These are phyloP conservation scores for Clarireedia homoeocarpa DNA, from an alignment of 2,329 filamentous ascomycete species.

Conservation along the genomic window DNA sequence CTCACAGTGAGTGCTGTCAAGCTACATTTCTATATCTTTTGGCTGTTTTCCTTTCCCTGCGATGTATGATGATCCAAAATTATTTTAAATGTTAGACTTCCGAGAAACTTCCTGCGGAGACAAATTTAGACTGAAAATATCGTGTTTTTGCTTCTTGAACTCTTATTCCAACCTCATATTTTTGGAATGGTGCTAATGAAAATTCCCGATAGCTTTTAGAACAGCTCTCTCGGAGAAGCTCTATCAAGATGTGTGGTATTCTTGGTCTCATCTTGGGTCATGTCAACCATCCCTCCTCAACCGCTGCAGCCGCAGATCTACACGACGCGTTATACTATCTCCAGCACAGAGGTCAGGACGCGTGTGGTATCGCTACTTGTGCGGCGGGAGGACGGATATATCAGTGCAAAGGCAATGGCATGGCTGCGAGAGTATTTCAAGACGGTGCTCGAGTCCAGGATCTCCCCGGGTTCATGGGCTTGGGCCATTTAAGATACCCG, in stretches of 20 bases:
- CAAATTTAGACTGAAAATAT: constrained; percentile 13
- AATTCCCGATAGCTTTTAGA: constrained; percentile 5
- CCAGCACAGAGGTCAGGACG: constrained; percentile 75
- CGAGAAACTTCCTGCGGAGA: constrained; percentile 18
- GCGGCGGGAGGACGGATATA: constrained; percentile 71
- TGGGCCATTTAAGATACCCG: constrained; percentile 82
- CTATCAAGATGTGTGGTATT: constrained; percentile 51
- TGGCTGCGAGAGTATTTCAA: constrained; percentile 77
- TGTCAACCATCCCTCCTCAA: constrained; percentile 36
- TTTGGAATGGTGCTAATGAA: neutral
- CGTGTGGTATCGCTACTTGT: constrained; percentile 73
- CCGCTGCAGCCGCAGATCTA: constrained; percentile 54
- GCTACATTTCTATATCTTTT: neutral
- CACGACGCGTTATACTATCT: constrained; percentile 67
- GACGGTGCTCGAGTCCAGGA: constrained; percentile 68
- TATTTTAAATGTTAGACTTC: constrained; percentile 27
- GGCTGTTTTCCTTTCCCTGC: neutral
- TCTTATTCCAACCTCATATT: neutral
- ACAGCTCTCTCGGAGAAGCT: neutral
- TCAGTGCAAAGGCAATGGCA: constrained; percentile 84
- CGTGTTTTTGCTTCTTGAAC: neutral
- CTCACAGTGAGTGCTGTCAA: neutral
- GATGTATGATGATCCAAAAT: constrained; percentile 21
- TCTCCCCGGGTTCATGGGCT: constrained; percentile 77
- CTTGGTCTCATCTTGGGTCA: constrained; percentile 53